Base-by-base conservation (phyloP, 139 green algal genomes). In the Penium margaritaceum region DNA sequence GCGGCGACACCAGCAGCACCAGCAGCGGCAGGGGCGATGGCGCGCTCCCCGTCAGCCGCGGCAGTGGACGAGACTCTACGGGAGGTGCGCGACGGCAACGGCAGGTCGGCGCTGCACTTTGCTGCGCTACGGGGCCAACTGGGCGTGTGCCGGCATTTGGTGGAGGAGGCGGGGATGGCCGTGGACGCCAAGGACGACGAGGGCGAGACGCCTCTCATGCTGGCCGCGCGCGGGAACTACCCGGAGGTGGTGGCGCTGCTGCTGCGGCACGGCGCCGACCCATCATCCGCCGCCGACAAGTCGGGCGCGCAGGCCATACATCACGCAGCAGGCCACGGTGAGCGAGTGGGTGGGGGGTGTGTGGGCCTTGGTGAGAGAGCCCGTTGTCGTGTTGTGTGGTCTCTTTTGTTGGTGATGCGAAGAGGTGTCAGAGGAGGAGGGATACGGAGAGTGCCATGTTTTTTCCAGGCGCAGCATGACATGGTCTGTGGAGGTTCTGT, bases 71-170 rank as follows among this genome's bases (percentile, higher is more conserved):
- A 67, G 47, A 14, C 30, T 29, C 54, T 89, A 15, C 58, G 76
- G 21, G 63, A 87, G 33, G 69, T 78, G 33, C 61, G 63, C 21
- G 83, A 82, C 70, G 85, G 33, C 35, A 77, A 82, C n/a, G 67
- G 63, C 37, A 53, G 81, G 29, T 78, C 70, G 24, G 67, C 81
- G 5, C 77, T 86, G 29, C 81, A 86, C 64, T 73, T 86, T 43
- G 81, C 81, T 19, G 81, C 80, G 2, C 63, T 38, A 30, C 33
- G 72, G 24, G 81, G 81, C 6, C 63, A 74, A 3, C 19, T 72
- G 9, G 65, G 78, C 3, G 27, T 76, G 24, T 53, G 37, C 37
- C 19, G 36, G 41, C 75, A 82, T 43, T n/a, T 81, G 36, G 21
- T 82, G 32, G 76, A 80, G 38, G 33, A 72, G 29, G 24, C 75